Evolutionary conservation across 2,329 filamentous ascomycete species (phyloP).

Genomic region (Clarireedia homoeocarpa): DNA sequence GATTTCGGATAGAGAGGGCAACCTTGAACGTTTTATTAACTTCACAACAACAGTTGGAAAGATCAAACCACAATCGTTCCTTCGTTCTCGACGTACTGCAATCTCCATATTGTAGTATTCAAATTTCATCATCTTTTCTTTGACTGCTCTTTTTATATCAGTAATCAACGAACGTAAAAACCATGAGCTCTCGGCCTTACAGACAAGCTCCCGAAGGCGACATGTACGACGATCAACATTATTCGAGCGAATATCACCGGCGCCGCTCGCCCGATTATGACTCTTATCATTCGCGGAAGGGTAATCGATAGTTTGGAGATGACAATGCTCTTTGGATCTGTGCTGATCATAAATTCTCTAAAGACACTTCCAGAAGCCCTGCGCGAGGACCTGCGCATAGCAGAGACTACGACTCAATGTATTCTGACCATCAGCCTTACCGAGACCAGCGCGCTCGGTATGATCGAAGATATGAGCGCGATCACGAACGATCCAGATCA

Average conservation of each 20-base stretch:
- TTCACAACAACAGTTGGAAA: not conserved
- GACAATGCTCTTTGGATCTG: constrained; percentile 21
- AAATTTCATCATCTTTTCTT: not conserved
- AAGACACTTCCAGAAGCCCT: constrained; percentile 29
- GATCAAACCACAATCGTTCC: not conserved
- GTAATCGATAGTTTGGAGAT: constrained; percentile 30
- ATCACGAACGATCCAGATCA: constrained; percentile 34
- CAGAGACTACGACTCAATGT: constrained; percentile 12
- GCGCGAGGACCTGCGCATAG: constrained; percentile 20
- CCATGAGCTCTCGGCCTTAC: constrained; percentile 6
- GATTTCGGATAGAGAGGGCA: not conserved
- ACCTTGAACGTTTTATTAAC: not conserved
- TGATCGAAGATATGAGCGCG: constrained; percentile 27
- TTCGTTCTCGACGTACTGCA: not conserved
- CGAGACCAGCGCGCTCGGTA: constrained; percentile 28
- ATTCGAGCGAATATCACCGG: constrained; percentile 18
- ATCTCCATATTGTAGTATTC: not conserved
- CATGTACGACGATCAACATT: constrained; percentile 39
- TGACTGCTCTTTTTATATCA: not conserved
- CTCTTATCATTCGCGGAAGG: constrained; percentile 28
- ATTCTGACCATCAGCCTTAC: constrained; percentile 19
- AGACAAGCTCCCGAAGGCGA: constrained; percentile 19
- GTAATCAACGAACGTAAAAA: constrained; percentile 1
- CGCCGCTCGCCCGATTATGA: constrained; percentile 20
- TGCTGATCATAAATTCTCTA: constrained; percentile 29